A percentile compares a stretch with the other conserved stretches of the same genome.
phyloP scores from a whole-genome alignment of 106 monocot genomes.

The Posidonia australis region DNA sequence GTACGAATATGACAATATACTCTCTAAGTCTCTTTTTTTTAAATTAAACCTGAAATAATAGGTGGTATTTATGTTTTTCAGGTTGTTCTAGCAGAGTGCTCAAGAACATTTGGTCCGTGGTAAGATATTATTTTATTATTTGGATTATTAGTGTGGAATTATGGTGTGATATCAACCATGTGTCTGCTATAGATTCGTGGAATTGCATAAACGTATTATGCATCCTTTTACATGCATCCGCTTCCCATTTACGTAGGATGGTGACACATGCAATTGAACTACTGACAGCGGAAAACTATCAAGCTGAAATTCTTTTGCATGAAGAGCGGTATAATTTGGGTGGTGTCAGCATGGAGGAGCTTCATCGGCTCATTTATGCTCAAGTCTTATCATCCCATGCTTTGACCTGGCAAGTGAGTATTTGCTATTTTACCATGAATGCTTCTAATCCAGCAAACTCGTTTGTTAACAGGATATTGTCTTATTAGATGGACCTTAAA shows the following conservation, averaged over 20 bases:
- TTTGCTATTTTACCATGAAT: neutral
- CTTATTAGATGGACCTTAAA: no score
- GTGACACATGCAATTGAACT: slow-evolving; percentile 77
- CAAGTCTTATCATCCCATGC: slow-evolving; percentile 90
- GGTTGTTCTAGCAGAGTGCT: slow-evolving; percentile 92
- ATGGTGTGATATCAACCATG: no score
- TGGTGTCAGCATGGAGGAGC: slow-evolving; percentile 77
- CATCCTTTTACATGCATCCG: no score
- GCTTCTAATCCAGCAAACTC: no score
- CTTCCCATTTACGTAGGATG: slow-evolving; percentile 44
- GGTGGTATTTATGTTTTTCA: slow-evolving; percentile 14
- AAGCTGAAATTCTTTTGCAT: slow-evolving; percentile 57
- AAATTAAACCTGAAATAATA: neutral
- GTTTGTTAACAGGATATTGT: no score
- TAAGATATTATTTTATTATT: slow-evolving; percentile 24
- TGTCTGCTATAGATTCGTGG: no score
- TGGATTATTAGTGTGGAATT: no score
- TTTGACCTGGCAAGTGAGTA: slow-evolving; percentile 82
- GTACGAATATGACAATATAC: slow-evolving; percentile 16
- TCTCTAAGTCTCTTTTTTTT: neutral
- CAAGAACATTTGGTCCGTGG: slow-evolving; percentile 87
- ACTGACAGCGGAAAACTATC: slow-evolving; percentile 48
- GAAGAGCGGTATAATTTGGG: slow-evolving; percentile 88
- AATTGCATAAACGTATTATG: no score
- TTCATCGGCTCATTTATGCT: slow-evolving; percentile 76